Percentiles rank a stretch among this genome's conserved stretches.
These are phyloP conservation scores for Amanita fuliginea DNA, from an alignment of 768 basidiomycete species.

Conservation along the genomic window DNA sequence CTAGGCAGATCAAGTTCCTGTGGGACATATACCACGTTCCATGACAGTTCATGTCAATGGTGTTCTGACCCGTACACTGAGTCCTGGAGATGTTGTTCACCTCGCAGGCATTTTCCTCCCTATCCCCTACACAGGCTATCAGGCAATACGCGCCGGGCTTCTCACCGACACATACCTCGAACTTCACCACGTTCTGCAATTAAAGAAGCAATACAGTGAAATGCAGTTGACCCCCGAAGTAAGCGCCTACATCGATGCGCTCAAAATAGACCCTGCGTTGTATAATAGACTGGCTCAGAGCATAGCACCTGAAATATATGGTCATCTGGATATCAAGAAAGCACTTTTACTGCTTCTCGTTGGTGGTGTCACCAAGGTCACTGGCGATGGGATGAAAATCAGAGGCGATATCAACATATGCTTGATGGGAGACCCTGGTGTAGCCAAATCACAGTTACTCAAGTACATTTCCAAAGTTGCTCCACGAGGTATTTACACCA, in stretches of 20 bases:
- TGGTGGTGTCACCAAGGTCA: constrained; percentile 91
- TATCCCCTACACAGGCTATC: constrained; percentile 94
- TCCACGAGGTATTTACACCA: constrained; percentile 95
- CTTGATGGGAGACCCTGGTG: constrained; percentile 99
- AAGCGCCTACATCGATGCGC: constrained; percentile 49
- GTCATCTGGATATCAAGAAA: constrained; percentile 96
- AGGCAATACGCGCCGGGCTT: constrained; percentile 92
- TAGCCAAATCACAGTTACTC: constrained; percentile 92
- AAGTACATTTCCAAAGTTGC: constrained; percentile 99
- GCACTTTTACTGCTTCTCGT: constrained; percentile 86
- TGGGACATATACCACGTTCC: constrained; percentile 96
- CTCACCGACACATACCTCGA: constrained; percentile 97
- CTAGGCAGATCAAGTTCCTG: constrained; percentile 97
- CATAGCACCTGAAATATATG: constrained; percentile 98
- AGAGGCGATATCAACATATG: constrained; percentile 96
- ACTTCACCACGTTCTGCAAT: constrained; percentile 78
- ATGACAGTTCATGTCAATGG: constrained; percentile 97
- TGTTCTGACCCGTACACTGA: constrained; percentile 79
- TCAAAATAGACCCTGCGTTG: constrained; percentile 66
- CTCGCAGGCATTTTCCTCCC: constrained; percentile 96
- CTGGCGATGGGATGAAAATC: constrained; percentile 98
- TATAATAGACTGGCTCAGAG: constrained; percentile 85
- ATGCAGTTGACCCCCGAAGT: constrained; percentile 91
- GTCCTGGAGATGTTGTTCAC: constrained; percentile 92
- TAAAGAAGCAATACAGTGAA: constrained; percentile 95